These are phyloP conservation scores for Waltergamsia citrina DNA, from an alignment of 2,329 filamentous ascomycete genomes.

Conservation along the genomic window DNA sequence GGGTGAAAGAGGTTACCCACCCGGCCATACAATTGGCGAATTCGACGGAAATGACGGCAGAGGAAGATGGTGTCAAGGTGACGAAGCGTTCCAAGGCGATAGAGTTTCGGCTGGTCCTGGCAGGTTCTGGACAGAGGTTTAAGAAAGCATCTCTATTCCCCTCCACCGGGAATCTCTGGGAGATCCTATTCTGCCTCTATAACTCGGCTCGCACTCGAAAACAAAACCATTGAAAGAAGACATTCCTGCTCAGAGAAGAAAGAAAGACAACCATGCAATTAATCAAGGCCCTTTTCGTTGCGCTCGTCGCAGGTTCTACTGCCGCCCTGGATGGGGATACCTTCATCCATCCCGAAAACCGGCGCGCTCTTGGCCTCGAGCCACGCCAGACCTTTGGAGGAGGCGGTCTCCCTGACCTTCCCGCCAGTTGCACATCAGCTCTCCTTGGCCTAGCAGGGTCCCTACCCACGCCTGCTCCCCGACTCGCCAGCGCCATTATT, in stretches of 20 bases:
- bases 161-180: too few species aligned
- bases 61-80: neutral
- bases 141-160: too few species aligned
- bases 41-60: too few species aligned
- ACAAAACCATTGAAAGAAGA: too few species aligned
- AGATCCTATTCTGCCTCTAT: too few species aligned
- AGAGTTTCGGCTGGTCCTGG: too few species aligned
- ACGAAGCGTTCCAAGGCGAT: neutral
- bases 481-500: constrained; percentile 12
- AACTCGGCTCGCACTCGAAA: too few species aligned
- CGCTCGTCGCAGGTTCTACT: constrained; percentile 12
- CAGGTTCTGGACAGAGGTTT: neutral
- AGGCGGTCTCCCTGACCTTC: constrained; percentile 17
- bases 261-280: neutral
- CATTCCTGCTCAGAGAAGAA: too few species aligned
- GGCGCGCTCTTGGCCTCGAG: constrained; percentile 5
- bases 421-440: constrained; percentile 13
- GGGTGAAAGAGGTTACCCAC: too few species aligned
- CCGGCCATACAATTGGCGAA: too few species aligned
- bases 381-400: constrained; percentile 3
- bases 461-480: constrained; percentile 19
- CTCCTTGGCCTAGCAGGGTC: constrained; percentile 12
- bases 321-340: neutral
- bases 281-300: constrained; percentile 8
- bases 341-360: constrained; percentile 3